phyloP scores from a whole-genome alignment of 108 stramenopile species.

The Cylindrotheca closterium region DNA sequence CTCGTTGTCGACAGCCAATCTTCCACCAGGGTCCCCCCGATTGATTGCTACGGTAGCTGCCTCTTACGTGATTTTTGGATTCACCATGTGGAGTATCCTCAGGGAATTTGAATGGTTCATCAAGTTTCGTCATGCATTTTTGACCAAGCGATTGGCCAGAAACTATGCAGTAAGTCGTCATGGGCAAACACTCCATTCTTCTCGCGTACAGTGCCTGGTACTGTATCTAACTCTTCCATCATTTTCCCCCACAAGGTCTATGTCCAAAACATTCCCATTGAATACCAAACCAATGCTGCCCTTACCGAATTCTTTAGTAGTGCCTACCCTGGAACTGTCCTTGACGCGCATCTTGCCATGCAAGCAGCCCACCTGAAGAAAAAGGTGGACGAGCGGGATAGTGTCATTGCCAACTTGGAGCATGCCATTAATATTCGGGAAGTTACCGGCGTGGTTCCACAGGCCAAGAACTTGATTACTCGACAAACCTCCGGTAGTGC shows the following conservation, averaged over 20 bases:
- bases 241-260: constrained; percentile 19
- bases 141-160: constrained; percentile 32
- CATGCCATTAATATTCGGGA: constrained; percentile 53
- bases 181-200: too few species aligned
- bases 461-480: constrained; percentile 19
- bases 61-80: constrained; percentile 64
- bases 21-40: constrained; percentile 39
- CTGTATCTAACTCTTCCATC: not conserved
- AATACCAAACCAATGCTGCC: constrained; percentile 38
- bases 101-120: constrained; percentile 69
- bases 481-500: not conserved
- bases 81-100: constrained; percentile 58
- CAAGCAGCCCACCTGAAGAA: constrained; percentile 47
- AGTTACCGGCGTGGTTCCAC: constrained; percentile 32
- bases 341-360: constrained; percentile 48
- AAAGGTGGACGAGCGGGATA: constrained; percentile 40
- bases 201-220: too few species aligned
- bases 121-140: constrained; percentile 43
- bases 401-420: constrained; percentile 50
- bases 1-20: constrained; percentile 28
- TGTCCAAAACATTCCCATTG: constrained; percentile 47
- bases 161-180: constrained; percentile 28
- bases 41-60: constrained; percentile 53
- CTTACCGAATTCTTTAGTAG: constrained; percentile 47
- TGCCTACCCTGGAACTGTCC: constrained; percentile 16